phyloP scores from a whole-genome alignment of 2,329 filamentous ascomycete species.

The Chaetoscypha palmicola region DNA sequence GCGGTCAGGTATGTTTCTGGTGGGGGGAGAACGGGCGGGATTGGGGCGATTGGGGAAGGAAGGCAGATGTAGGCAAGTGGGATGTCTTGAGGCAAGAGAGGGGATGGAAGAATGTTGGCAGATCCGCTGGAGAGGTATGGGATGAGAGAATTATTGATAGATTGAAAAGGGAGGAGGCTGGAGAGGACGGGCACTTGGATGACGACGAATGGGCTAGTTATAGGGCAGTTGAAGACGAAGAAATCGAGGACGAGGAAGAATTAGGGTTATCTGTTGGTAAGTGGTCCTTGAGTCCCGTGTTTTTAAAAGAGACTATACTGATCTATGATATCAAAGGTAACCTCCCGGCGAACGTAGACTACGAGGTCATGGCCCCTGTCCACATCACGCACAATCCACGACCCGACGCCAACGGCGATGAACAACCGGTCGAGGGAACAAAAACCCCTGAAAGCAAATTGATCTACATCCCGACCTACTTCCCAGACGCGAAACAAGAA shows the following conservation, averaged over 20 bases:
- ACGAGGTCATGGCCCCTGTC: background rate
- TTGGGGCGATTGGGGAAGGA: slow-evolving; percentile 4
- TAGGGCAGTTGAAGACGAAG: background rate
- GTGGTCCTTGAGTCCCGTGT: no score
- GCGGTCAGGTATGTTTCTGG: slow-evolving; percentile 26
- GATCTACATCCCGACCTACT: background rate
- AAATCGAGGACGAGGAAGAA: background rate
- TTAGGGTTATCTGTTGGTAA: no score
- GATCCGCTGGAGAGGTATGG: slow-evolving; percentile 22
- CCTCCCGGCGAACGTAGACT: background rate
- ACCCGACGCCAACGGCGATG: no score
- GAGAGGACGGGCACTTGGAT: slow-evolving; percentile 12
- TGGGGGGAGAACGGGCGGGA: slow-evolving; percentile 21
- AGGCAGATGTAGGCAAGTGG: slow-evolving; percentile 11
- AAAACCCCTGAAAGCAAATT: background rate
- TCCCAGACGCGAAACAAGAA: background rate
- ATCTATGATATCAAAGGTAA: no score
- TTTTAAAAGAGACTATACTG: no score
- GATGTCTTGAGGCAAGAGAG: slow-evolving; percentile 10
- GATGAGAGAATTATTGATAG: slow-evolving; percentile 19
- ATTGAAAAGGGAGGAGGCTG: slow-evolving; percentile 17
- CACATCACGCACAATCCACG: no score
- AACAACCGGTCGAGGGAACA: background rate
- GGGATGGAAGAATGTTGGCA: slow-evolving; percentile 13
- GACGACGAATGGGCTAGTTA: slow-evolving; percentile 16